Percentiles rank a stretch among this genome's conserved stretches.
phyloP scores from a whole-genome alignment of 768 basidiomycete species.

The Suillus tomentosus region DNA sequence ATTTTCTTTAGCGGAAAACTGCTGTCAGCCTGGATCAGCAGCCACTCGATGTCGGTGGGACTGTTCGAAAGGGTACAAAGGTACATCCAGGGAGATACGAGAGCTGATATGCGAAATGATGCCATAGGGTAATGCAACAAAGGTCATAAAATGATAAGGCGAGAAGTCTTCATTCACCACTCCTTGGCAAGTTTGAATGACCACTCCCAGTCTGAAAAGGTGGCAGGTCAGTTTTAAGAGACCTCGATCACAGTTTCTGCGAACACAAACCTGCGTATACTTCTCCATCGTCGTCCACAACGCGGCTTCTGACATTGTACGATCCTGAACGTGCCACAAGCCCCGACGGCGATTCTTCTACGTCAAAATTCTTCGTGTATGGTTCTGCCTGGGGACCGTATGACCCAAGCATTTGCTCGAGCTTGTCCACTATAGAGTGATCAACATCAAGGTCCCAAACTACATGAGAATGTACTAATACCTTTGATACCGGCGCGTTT shows the following conservation, averaged over 20 bases:
- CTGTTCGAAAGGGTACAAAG: conserved; percentile 2
- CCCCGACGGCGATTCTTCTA: conserved; percentile 76
- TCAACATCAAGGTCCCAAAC: conserved; percentile 9
- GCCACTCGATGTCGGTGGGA: background rate
- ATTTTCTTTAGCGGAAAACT: background rate
- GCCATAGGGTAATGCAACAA: conserved; percentile 29
- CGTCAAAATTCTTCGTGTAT: conserved; percentile 76
- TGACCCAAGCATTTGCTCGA: conserved; percentile 94
- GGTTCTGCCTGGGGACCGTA: conserved; percentile 72
- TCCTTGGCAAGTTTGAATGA: conserved; percentile 90
- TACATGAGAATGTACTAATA: conserved; percentile 30
- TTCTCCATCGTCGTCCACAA: conserved; percentile 84
- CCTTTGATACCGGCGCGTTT: conserved; percentile 78
- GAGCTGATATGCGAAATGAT: conserved; percentile 29
- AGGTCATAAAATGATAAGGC: conserved; percentile 14
- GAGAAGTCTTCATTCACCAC: conserved; percentile 54
- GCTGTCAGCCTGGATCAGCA: background rate
- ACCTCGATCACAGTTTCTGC: background rate
- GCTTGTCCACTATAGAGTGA: conserved; percentile 71
- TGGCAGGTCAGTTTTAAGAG: conserved; percentile 15
- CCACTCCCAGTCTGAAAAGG: conserved; percentile 54
- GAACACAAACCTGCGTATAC: conserved; percentile 70
- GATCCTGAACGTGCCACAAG: conserved; percentile 80
- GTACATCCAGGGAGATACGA: conserved; percentile 31
- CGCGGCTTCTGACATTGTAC: conserved; percentile 78